Evolutionary conservation across 2,329 filamentous ascomycete species (phyloP).

Genomic region (Penicillium palitans): DNA sequence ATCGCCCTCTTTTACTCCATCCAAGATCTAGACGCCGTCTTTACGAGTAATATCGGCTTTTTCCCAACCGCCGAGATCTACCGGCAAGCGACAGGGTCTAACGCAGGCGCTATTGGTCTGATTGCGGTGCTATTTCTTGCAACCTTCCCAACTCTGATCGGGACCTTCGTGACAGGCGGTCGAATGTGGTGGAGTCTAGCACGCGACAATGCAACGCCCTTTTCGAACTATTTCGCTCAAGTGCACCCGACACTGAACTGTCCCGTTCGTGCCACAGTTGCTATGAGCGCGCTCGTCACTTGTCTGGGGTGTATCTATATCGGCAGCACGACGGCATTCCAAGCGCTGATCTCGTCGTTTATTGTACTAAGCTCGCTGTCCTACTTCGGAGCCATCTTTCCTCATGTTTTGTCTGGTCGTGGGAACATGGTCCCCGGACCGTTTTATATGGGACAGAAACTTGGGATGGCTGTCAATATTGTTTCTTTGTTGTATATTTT

Average conservation of each 20-base stretch:
- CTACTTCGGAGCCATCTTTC: constrained; percentile 65
- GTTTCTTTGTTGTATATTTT: constrained; percentile 59
- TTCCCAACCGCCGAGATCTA: constrained; percentile 70
- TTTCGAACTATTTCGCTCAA: constrained; percentile 48
- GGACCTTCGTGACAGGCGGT: constrained; percentile 57
- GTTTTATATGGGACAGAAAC: constrained; percentile 54
- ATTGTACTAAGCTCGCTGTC: constrained; percentile 57
- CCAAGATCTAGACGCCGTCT: constrained; percentile 52
- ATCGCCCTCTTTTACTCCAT: constrained; percentile 44
- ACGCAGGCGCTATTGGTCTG: constrained; percentile 53
- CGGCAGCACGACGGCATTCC: constrained; percentile 66
- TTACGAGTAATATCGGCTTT: constrained; percentile 44
- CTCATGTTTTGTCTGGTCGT: constrained; percentile 52
- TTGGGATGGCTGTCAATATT: constrained; percentile 55
- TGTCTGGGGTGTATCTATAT: constrained; percentile 65
- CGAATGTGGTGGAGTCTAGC: constrained; percentile 63
- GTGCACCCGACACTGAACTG: constrained; percentile 51
- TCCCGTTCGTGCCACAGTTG: constrained; percentile 58
- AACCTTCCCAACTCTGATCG: constrained; percentile 53
- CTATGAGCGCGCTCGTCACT: constrained; percentile 53
- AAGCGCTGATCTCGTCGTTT: constrained; percentile 64
- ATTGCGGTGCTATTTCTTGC: constrained; percentile 57
- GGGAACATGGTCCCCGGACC: constrained; percentile 55
- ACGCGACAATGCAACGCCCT: constrained; percentile 59
- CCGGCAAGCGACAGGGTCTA: constrained; percentile 56